Conservation (phyloP, 306 rosid genomes). For the Bauhinia variegata region DNA sequence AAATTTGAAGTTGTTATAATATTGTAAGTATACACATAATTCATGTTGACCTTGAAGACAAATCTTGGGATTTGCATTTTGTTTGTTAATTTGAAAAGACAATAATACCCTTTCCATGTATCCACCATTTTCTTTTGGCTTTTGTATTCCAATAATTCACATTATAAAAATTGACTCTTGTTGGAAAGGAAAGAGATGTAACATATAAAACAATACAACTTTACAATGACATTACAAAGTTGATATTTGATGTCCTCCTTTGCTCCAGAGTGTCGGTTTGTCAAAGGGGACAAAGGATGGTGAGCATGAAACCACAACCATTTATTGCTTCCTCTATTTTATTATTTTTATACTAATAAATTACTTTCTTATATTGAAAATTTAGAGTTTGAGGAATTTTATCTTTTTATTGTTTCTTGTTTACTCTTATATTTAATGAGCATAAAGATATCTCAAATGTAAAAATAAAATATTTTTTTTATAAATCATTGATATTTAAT, state of each 20-base stretch:
- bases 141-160: constrained; percentile 29
- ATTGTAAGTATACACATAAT: constrained; percentile 12
- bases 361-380: too few species aligned
- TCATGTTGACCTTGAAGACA: constrained; percentile 37
- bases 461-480: too few species aligned
- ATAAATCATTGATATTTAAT: too few species aligned
- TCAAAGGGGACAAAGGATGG: not conserved
- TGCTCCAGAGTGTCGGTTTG: constrained; percentile 25
- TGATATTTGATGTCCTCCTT: constrained; percentile 20
- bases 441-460: too few species aligned
- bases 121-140: constrained; percentile 36
- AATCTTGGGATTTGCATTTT: too few species aligned
- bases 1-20: not conserved
- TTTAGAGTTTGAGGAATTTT: too few species aligned
- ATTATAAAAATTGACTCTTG: constrained; percentile 28
- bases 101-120: too few species aligned
- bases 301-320: not conserved
- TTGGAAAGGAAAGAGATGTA: constrained; percentile 8
- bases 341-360: too few species aligned
- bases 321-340: too few species aligned
- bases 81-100: too few species aligned
- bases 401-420: too few species aligned
- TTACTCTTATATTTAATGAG: too few species aligned
- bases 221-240: constrained; percentile 24
- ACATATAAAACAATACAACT: constrained; percentile 32